Evolutionary conservation across 371 early-diverging fungal genomes (phyloP).

Genomic region (Vairimorpha necatrix): DNA sequence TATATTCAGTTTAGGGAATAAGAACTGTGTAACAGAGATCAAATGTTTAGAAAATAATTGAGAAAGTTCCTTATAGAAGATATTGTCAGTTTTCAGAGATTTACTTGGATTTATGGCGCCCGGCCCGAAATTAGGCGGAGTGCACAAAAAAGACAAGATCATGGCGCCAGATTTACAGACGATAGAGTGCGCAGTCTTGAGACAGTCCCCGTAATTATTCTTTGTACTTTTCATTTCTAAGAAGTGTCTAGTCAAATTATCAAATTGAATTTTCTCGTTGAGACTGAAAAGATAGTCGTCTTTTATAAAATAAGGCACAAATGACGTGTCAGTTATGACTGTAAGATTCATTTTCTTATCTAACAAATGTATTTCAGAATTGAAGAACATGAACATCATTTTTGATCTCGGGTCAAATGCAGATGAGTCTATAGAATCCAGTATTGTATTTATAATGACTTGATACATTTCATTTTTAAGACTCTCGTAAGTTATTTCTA

Average conservation of each 20-base stretch:
- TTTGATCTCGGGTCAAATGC: constrained; percentile 32
- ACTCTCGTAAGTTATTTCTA: constrained; percentile 55
- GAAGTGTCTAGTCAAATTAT: constrained; percentile 31
- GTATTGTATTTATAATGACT: constrained; percentile 26
- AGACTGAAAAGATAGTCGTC: constrained; percentile 36
- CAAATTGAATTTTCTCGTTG: constrained; percentile 24
- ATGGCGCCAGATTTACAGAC: constrained; percentile 45
- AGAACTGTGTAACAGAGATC: constrained; percentile 81
- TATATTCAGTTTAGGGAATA: constrained; percentile 76
- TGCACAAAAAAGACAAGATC: constrained; percentile 49
- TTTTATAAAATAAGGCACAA: constrained; percentile 34
- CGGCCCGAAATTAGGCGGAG: constrained; percentile 49
- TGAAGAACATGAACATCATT: constrained; percentile 51
- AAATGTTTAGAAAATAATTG: constrained; percentile 80
- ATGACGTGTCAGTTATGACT: constrained; percentile 20
- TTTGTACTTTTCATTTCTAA: constrained; percentile 22
- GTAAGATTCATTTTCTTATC: constrained; percentile 30
- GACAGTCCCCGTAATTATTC: constrained; percentile 54
- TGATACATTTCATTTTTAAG: constrained; percentile 27
- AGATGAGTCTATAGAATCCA: constrained; percentile 28
- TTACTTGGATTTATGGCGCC: constrained; percentile 23
- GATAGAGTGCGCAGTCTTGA: constrained; percentile 34
- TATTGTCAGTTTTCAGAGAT: constrained; percentile 18
- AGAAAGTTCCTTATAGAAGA: constrained; percentile 84
- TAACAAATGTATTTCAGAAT: constrained; percentile 35